Base-by-base conservation (phyloP, 1,284 basidiomycete species). In the Heterobasidion irregulare region DNA sequence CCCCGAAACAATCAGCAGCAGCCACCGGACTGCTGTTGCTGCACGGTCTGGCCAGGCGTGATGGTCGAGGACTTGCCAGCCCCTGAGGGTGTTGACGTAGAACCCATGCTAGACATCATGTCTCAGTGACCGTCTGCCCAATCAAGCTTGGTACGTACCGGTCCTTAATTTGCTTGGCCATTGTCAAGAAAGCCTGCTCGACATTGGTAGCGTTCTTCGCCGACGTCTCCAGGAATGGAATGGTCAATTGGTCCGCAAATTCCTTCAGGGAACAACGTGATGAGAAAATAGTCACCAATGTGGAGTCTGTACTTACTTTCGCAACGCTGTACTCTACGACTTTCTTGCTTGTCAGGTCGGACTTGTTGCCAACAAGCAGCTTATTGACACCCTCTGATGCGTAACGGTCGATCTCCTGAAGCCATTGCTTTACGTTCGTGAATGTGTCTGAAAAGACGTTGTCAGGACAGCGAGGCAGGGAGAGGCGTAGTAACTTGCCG, bases 301-400 rank as follows among this genome's bases (percentile, higher is more conserved):
- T 43, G 19, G 48, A 36, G n/a, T 16, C 7, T 26, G 47, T 16
- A 69, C 72, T 63, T 60, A 89, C 94, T 86, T 99, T 99, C 56
- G 97, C 97, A 50, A 90, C 89, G 59, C 86, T 89, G 73, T 98
- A 98, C 71, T 98, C 97, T 61, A 99, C 96, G 53, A 97, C 95
- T 80, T 98, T 99, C 87, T 99, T 99, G 78, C 86, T 88, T 46
- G 93, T 93, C 69, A 98, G 78, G 75, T 99, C 96, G 52, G 89
- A 93, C 81, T 99, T 99, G 82, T 98, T 99, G 61, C 96, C 96
- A 57, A 99, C 94, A 53, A 99, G 82, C 51, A 99, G 75, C 77
- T 98, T 98, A 83, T 98, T 98, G 59, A 99, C 96, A 55, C 96
- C 97, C 73, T 99, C 97, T 52, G 94, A 95, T 58, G 97, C 97